These are phyloP conservation scores for Botrytis squamosa DNA, from an alignment of 2,329 filamentous ascomycete genomes.

Conservation along the genomic window DNA sequence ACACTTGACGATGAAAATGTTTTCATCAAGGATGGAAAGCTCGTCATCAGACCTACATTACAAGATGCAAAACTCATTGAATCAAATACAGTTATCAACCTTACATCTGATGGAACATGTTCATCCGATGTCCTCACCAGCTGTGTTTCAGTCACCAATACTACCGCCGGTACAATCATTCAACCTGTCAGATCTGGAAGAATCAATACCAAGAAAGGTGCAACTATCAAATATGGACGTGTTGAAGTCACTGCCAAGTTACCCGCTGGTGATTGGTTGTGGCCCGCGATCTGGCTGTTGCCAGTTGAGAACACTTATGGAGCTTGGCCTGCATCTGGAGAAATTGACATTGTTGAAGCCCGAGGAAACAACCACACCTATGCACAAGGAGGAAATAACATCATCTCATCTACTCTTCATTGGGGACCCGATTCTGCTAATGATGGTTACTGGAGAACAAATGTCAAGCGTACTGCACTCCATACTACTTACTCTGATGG, in stretches of 20 bases:
- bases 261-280: constrained; percentile 79
- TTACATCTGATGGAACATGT: constrained; percentile 65
- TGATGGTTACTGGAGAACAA: constrained; percentile 82
- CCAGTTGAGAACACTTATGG: constrained; percentile 72
- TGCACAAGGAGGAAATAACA: constrained; percentile 74
- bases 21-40: constrained; percentile 65
- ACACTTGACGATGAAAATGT: constrained; percentile 72
- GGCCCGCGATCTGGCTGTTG: constrained; percentile 92
- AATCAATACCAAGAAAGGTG: constrained; percentile 70
- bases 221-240: constrained; percentile 74
- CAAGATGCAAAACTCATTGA: constrained; percentile 67
- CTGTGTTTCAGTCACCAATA: constrained; percentile 73
- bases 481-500: constrained; percentile 69
- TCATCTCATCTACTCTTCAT: constrained; percentile 75
- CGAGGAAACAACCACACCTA: constrained; percentile 82
- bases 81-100: constrained; percentile 65
- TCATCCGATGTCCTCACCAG: constrained; percentile 58
- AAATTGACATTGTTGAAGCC: constrained; percentile 80
- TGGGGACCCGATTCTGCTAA: constrained; percentile 73
- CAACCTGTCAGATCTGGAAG: constrained; percentile 76
- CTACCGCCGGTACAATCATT: constrained; percentile 72
- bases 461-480: constrained; percentile 70
- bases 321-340: constrained; percentile 73
- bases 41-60: constrained; percentile 75
- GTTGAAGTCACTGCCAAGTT: constrained; percentile 77